A percentile compares a stretch with the other conserved stretches of the same genome.
These are phyloP conservation scores for Sporobolomyces roseus DNA, from an alignment of 768 basidiomycete genomes.

Conservation along the genomic window DNA sequence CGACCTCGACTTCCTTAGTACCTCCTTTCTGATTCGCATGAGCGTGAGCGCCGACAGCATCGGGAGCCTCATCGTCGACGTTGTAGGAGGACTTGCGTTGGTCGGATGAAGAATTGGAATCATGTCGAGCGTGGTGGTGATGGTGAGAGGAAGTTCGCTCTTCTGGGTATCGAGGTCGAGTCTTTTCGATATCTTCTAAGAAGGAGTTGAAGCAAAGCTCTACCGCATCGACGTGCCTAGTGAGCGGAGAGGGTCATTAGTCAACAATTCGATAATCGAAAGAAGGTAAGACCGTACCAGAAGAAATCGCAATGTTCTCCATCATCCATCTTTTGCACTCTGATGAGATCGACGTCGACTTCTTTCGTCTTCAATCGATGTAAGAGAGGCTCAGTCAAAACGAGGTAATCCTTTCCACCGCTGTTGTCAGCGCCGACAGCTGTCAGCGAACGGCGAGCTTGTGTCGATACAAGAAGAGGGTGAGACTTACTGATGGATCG, in stretches of 20 bases:
- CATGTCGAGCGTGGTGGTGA: not conserved
- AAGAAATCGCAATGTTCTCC: conserved; percentile 51
- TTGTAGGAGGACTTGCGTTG: no score
- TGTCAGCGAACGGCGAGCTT: not conserved
- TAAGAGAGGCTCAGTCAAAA: conserved; percentile 53
- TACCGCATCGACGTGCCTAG: conserved; percentile 54
- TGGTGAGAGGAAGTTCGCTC: conserved; percentile 39
- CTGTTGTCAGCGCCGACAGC: conserved; percentile 28
- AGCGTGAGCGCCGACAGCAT: not conserved
- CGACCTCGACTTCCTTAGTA: conserved; percentile 28
- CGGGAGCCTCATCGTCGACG: not conserved
- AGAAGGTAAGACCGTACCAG: conserved; percentile 30
- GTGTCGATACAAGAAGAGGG: not conserved
- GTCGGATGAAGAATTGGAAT: no score
- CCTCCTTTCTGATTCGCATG: conserved; percentile 4
- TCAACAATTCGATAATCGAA: not conserved
- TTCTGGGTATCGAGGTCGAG: conserved; percentile 50
- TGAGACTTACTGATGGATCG: conserved; percentile 45
- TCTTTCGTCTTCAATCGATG: conserved; percentile 53
- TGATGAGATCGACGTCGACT: conserved; percentile 52
- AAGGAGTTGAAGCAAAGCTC: conserved; percentile 49
- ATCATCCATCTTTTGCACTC: conserved; percentile 52
- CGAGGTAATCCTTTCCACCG: conserved; percentile 54
- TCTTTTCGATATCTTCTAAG: conserved; percentile 51
- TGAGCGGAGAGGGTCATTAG: not conserved